These are phyloP conservation scores for Starmerella sp. DNA, from an alignment of 805 yeast species.

Conservation along the genomic window DNA sequence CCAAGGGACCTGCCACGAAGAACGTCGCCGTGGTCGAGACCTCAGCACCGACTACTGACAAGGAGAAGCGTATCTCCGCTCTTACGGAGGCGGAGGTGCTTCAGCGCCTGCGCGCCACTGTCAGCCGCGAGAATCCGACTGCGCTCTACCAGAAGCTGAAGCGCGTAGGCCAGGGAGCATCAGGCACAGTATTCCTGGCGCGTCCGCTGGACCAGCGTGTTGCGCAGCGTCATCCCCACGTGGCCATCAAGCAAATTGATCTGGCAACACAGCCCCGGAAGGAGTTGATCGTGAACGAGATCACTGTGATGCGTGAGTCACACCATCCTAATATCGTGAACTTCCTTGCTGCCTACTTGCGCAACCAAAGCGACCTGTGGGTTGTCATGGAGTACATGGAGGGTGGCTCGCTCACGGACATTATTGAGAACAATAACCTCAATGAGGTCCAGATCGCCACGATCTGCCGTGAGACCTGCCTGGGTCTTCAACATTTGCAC, in stretches of 20 bases:
- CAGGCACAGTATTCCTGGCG: constrained; percentile 93
- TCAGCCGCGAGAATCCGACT: constrained; percentile 75
- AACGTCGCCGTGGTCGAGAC: background rate
- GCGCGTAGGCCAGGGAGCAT: constrained; percentile 96
- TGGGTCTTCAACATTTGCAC: constrained; percentile 86
- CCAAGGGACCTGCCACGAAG: background rate
- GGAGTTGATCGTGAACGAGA: constrained; percentile 90
- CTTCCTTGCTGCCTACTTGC: constrained; percentile 78
- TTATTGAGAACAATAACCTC: constrained; percentile 76
- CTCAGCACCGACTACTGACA: constrained; percentile 29
- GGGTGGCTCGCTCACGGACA: constrained; percentile 94
- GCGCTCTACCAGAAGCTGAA: constrained; percentile 43
- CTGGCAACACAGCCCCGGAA: constrained; percentile 82
- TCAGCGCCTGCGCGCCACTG: constrained; percentile 71
- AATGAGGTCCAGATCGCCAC: constrained; percentile 85
- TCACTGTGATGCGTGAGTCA: constrained; percentile 90
- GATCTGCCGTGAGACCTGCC: constrained; percentile 78
- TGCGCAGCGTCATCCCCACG: constrained; percentile 30
- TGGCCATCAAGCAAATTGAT: constrained; percentile 96
- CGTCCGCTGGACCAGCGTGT: constrained; percentile 35
- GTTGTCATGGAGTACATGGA: constrained; percentile 99
- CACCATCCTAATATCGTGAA: constrained; percentile 92
- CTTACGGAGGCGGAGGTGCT: constrained; percentile 82
- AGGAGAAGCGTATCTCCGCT: constrained; percentile 45
- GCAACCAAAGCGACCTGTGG: constrained; percentile 60